Percentiles rank a stretch among this genome's conserved stretches.
Evolutionary conservation across 2,329 filamentous ascomycete genomes (phyloP).

Genomic region (Lachnellula suecica): DNA sequence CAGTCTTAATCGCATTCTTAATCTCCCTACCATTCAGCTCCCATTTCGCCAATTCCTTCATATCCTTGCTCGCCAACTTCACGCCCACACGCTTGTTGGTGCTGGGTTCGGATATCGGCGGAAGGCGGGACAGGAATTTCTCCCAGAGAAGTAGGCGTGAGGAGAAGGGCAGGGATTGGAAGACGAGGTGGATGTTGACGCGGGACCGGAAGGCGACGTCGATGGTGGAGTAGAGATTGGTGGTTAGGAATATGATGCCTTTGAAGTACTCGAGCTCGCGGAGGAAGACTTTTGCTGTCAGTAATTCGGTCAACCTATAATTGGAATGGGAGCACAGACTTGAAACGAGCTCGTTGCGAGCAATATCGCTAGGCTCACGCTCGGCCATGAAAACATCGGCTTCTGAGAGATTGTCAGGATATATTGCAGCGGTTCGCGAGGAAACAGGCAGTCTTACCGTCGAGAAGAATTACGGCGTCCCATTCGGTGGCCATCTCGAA

Average conservation of each 20-base stretch:
- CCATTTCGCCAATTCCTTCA: slow-evolving; percentile 42
- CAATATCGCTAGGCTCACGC: slow-evolving; percentile 44
- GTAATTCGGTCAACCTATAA: slow-evolving; percentile 8
- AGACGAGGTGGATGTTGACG: slow-evolving; percentile 47
- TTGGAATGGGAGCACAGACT: slow-evolving; percentile 22
- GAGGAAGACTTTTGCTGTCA: slow-evolving; percentile 20
- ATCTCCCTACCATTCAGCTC: slow-evolving; percentile 35
- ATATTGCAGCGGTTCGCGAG: not conserved
- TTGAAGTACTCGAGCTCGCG: slow-evolving; percentile 29
- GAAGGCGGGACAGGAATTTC: slow-evolving; percentile 45
- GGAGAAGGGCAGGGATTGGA: slow-evolving; percentile 38
- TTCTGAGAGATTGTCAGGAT: slow-evolving; percentile 32
- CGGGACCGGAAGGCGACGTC: slow-evolving; percentile 40
- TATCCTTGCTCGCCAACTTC: slow-evolving; percentile 42
- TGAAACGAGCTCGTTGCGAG: slow-evolving; percentile 48
- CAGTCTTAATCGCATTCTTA: slow-evolving; percentile 35
- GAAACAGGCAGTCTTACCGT: slow-evolving; percentile 2
- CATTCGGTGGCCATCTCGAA: slow-evolving; percentile 24
- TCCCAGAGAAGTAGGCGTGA: slow-evolving; percentile 43
- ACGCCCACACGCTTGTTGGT: slow-evolving; percentile 42
- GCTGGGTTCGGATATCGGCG: slow-evolving; percentile 13
- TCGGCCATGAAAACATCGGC: slow-evolving; percentile 52
- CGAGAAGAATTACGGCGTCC: slow-evolving; percentile 22
- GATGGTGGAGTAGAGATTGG: slow-evolving; percentile 33
- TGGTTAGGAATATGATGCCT: slow-evolving; percentile 34